Conservation (phyloP, 129 eudicot genomes). For the Escallonia herrerae region DNA sequence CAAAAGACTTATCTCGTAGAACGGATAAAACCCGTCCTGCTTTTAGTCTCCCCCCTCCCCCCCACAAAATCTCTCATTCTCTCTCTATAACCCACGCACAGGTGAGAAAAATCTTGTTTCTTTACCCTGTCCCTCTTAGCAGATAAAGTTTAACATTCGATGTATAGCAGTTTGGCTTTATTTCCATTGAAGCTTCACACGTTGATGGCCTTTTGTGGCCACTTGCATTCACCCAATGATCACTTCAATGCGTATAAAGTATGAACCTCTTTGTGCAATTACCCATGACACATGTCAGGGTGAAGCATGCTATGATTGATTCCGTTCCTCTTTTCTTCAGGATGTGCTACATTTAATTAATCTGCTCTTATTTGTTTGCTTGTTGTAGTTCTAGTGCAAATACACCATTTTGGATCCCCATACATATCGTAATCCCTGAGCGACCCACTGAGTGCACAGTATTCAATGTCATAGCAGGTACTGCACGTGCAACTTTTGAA, state of each 20-base stretch:
- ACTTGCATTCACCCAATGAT: too few relatives aligned
- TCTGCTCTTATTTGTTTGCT: background rate
- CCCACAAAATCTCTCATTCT: too few relatives aligned
- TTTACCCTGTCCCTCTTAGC: background rate
- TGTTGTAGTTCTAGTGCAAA: conserved; percentile 82
- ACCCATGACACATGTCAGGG: background rate
- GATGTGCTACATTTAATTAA: conserved; percentile 2
- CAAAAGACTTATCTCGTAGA: background rate
- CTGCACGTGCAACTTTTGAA: conserved; percentile 3
- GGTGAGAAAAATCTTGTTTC: too few relatives aligned
- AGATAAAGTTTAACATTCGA: background rate
- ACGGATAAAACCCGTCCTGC: too few relatives aligned
- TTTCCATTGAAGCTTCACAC: too few relatives aligned
- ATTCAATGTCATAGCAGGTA: conserved; percentile 98
- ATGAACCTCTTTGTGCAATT: too few relatives aligned
- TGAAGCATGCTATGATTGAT: background rate
- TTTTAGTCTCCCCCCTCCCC: too few relatives aligned
- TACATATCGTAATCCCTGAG: conserved; percentile 95
- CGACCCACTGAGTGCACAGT: conserved; percentile 96
- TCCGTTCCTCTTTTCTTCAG: background rate
- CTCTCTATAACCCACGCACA: too few relatives aligned
- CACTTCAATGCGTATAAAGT: too few relatives aligned
- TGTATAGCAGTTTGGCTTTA: background rate
- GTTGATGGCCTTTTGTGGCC: too few relatives aligned
- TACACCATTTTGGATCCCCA: conserved; percentile 98